Evolutionary conservation across 192 early-diverging fungal species (phyloP), one percentile per base, ranked within the genome.

Genomic region (Coemansia guatemalensis): DNA sequence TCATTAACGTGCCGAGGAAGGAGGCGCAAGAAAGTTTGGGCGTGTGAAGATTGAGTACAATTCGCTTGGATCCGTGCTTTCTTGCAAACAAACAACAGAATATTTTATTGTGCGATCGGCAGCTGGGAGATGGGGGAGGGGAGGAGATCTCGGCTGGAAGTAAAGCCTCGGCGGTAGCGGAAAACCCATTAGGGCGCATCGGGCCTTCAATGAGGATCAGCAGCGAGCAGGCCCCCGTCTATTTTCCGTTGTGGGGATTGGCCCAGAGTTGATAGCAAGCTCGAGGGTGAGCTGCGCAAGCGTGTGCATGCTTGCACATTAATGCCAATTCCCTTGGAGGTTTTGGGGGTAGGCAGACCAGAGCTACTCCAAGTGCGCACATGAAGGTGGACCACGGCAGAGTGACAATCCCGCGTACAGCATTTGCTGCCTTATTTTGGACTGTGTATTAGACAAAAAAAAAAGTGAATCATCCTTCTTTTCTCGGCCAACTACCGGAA

Each of bases 261-360:
- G 39, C 12, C 14, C 39, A 44, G 39, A 1, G 11, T 11, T 35
- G 33, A 17, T 44, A 44, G 39, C 39, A 14, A 44, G 9, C 39
- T 44, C 39, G 39, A 44, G 39, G 14, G 14, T 11, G 39, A 44
- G 39, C 17, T 44, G 39, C 17, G 39, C 14, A 44, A 44, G 39
- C 39, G 39, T 44, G 39, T 44, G 39, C 39, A 44, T 44, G 12
- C 39, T 9, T 6, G 14, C 39, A 44, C 14, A 17, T 44, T 44
- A 44, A 44, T 17, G 14, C 14, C 20, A 44, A 48, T 69, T 58
- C 52, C 54, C 33, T 53, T 30, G 29, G 6, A 30, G 29, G 29
- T 30, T 30, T 30, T 30, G 2, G 29, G 29, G 29, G 29, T 2
- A 30, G 29, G 29, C 29, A 30, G 6, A 30, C 29, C 29, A 30